Percentiles rank a stretch among this genome's conserved stretches.
These are phyloP conservation scores for Oxytropis ochrocephala DNA, from an alignment of 306 rosid genomes.

Conservation along the genomic window DNA sequence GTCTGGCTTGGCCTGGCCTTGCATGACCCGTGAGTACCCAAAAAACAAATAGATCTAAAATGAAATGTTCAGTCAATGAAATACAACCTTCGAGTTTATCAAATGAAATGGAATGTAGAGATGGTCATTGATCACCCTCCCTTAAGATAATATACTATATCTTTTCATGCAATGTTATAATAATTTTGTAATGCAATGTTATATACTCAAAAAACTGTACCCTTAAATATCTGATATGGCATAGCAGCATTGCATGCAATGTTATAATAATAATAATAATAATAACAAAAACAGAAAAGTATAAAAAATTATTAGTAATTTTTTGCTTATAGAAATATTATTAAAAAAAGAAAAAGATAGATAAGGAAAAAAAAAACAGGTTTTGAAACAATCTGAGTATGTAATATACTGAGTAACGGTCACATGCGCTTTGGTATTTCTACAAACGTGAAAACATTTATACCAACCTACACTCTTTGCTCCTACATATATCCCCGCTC, in stretches of 20 bases:
- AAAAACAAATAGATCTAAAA: background rate
- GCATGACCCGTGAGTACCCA: constrained; percentile 19
- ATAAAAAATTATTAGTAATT: background rate
- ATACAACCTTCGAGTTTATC: too few relatives aligned
- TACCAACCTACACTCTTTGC: constrained; percentile 46
- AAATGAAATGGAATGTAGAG: background rate
- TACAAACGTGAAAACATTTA: constrained; percentile 86
- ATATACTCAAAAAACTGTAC: too few relatives aligned
- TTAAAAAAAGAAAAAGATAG: background rate
- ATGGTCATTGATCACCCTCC: background rate
- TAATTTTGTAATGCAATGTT: background rate
- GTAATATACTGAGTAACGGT: constrained; percentile 42
- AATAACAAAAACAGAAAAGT: background rate
- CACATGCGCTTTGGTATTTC: constrained; percentile 47
- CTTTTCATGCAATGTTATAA: background rate
- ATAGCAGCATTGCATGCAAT: too few relatives aligned
- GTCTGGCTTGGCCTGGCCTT: too few relatives aligned
- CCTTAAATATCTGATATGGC: too few relatives aligned
- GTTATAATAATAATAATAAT: too few relatives aligned
- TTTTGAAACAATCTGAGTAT: constrained; percentile 25
- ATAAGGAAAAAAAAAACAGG: background rate
- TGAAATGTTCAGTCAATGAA: background rate
- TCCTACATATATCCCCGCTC: constrained; percentile 71
- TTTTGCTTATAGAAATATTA: background rate
- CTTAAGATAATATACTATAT: background rate